These are phyloP conservation scores for Clonostachys chloroleuca DNA, from an alignment of 2,329 filamentous ascomycete genomes.

Conservation along the genomic window DNA sequence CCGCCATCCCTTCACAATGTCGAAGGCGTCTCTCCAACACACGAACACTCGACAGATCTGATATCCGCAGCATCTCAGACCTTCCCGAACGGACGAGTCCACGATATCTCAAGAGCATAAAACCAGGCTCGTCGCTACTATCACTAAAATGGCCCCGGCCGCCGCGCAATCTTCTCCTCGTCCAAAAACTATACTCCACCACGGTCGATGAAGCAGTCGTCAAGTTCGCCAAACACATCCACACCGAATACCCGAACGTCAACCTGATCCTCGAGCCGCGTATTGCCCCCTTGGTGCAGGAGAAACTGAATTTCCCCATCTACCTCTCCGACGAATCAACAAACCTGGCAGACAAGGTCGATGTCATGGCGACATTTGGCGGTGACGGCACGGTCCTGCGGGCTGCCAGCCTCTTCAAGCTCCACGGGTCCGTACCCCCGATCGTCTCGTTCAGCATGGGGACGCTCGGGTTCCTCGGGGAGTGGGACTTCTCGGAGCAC, in stretches of 20 bases:
- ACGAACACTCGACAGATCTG: neutral
- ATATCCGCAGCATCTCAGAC: slow-evolving; percentile 20
- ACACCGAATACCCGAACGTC: slow-evolving; percentile 72
- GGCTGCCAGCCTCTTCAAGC: slow-evolving; percentile 59
- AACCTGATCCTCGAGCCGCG: slow-evolving; percentile 79
- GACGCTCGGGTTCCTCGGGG: slow-evolving; percentile 87
- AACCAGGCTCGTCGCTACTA: slow-evolving; percentile 46
- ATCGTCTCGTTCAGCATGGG: slow-evolving; percentile 97
- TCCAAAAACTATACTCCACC: slow-evolving; percentile 53
- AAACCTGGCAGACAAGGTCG: slow-evolving; percentile 72
- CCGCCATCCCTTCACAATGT: too few species aligned
- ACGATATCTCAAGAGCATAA: slow-evolving; percentile 31
- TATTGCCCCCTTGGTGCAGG: slow-evolving; percentile 68
- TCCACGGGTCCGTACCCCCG: slow-evolving; percentile 76
- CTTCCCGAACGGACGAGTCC: slow-evolving; percentile 26
- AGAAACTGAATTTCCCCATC: slow-evolving; percentile 67
- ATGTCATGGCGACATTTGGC: slow-evolving; percentile 84
- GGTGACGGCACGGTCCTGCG: slow-evolving; percentile 57
- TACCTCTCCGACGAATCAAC: slow-evolving; percentile 50
- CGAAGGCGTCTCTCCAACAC: too few species aligned
- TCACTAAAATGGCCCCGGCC: slow-evolving; percentile 50
- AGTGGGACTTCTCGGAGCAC: slow-evolving; percentile 94
- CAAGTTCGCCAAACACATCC: slow-evolving; percentile 66
- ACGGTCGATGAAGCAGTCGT: slow-evolving; percentile 47
- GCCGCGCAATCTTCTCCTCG: slow-evolving; percentile 51